Percentiles rank a stretch among this genome's conserved stretches.
These are phyloP conservation scores for Immersiporthe knoxdaviesiana DNA, from an alignment of 2,329 filamentous ascomycete species.

Conservation along the genomic window DNA sequence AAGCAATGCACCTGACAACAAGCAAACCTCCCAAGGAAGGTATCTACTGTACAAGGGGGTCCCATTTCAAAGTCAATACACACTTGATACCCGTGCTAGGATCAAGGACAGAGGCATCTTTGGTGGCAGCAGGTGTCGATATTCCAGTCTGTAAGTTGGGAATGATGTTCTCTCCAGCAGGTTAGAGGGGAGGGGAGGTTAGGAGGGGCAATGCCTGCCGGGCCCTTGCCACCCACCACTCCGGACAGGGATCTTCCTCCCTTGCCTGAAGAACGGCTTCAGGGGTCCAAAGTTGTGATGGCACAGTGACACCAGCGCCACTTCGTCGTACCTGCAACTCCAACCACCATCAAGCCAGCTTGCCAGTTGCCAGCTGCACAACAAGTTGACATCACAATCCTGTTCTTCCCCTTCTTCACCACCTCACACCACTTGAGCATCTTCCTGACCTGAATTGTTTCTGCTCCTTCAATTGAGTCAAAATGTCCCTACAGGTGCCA, in stretches of 20 bases:
- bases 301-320: constrained; percentile 9
- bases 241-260: constrained; percentile 7
- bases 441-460: background rate
- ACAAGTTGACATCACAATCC: background rate
- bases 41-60: too few species aligned
- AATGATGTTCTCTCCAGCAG: too few species aligned
- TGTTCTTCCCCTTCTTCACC: background rate
- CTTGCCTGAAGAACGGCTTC: background rate
- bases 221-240: background rate
- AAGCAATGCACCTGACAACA: background rate
- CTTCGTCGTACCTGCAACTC: constrained; percentile 4
- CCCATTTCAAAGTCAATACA: background rate
- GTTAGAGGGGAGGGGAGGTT: background rate
- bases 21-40: background rate
- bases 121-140: background rate
- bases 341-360: constrained; percentile 14
- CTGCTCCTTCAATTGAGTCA: constrained; percentile 23
- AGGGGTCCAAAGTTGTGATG: constrained; percentile 13
- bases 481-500: constrained; percentile 62
- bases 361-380: background rate
- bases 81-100: too few species aligned
- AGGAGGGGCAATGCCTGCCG: constrained; percentile 10
- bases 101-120: background rate
- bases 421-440: background rate
- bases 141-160: too few species aligned